Base-by-base conservation (phyloP, 345 rosid species). In the Salix dunnii region DNA sequence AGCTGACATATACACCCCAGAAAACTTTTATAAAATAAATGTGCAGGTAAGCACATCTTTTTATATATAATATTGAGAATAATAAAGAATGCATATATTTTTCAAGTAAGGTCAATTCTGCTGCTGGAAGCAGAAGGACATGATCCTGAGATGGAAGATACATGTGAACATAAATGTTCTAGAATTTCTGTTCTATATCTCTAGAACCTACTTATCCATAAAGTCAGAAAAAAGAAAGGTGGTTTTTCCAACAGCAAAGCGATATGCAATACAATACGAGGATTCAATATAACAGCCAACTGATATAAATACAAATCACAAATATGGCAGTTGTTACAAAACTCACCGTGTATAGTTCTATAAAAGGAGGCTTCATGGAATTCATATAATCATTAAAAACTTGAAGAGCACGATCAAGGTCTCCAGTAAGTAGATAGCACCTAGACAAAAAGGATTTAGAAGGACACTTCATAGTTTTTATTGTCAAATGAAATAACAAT, bases 361-460 rank as follows among this genome's bases (percentile, higher is more conserved):
- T 46, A 2, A 67, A 65, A 28, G 88, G 87, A 62, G 77, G 62
- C 84, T 72, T 93, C 79, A 85, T 88, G 71, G 91, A 77, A 30
- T 60, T 85, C 84, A 90, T 72, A 88, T 85, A 82, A 31, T 92
- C 91, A 78, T 88, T 87, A 85, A 91, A 91, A 72, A 65, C 30
- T 86, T 83, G 83, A 82, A 82, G 87, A 86, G 91, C 98, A 40
- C 76, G 87, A 70, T 92, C 90, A 28, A 93, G 78, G 81, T 96
- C 93, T 76, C 95, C 91, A 61, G 90, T 76, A 70, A 77, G 86
- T 71, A 92, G 82, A 85, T 96, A 90, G 85, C 99, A 96, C 89
- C 99, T 96, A 80, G 46, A 75, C n/a, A 78, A 72, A 71, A 78
- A 61, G 20, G 33, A 62, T 11, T 62, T 25, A 62, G 65, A 21